Conservation (phyloP, 345 rosid species). For the Ceriops decandra region DNA sequence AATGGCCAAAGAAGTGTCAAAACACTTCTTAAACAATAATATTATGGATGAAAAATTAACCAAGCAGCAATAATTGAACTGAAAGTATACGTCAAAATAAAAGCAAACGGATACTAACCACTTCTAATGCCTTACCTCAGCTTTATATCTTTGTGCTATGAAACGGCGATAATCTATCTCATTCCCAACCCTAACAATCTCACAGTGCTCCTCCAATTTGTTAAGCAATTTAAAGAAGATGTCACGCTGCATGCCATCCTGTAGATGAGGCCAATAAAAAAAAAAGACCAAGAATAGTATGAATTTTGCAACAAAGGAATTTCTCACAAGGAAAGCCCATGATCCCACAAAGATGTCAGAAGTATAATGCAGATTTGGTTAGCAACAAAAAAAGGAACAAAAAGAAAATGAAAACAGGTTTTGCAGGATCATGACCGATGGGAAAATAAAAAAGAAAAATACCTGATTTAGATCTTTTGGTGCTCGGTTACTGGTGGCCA, state of each 20-base stretch:
- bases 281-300: slow-evolving; percentile 1
- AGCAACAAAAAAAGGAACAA: no score
- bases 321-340: slow-evolving; percentile 1
- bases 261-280: slow-evolving; percentile 23
- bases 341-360: not conserved
- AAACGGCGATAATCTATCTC: slow-evolving; percentile 84
- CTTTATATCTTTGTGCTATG: slow-evolving; percentile 53
- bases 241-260: slow-evolving; percentile 95
- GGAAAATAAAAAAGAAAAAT: slow-evolving; percentile 1
- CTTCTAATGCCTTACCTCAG: slow-evolving; percentile 36
- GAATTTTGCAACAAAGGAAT: not conserved
- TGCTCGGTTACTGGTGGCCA: slow-evolving; percentile 91
- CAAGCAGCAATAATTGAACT: no score
- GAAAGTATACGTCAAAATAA: not conserved
- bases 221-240: slow-evolving; percentile 66
- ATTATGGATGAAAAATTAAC: no score
- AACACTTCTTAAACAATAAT: no score
- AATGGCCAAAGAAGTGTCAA: no score
- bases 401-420: not conserved
- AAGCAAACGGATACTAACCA: not conserved
- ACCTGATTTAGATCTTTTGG: slow-evolving; percentile 91
- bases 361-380: not conserved
- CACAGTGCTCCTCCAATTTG: slow-evolving; percentile 75
- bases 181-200: slow-evolving; percentile 64
- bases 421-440: not conserved